Conservation (phyloP, 192 early-diverging fungal genomes). For the Mortierella hygrophila region DNA sequence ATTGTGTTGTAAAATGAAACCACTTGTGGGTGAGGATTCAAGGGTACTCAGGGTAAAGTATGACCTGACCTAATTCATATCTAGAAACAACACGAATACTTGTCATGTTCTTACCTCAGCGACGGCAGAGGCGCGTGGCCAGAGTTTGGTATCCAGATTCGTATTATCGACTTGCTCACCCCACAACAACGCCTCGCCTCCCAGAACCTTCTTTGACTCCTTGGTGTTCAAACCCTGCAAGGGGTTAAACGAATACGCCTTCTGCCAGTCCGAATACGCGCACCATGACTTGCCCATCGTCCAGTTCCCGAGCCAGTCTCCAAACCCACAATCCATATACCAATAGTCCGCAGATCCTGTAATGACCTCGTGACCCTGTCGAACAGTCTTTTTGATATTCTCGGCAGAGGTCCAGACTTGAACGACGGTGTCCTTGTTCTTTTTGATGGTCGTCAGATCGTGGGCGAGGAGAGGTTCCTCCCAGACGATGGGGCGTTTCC, state of each 20-base stretch:
- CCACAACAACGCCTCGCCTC: conserved; percentile 83
- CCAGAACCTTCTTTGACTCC: conserved; percentile 71
- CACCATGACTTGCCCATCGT: conserved; percentile 58
- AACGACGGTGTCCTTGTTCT: conserved; percentile 72
- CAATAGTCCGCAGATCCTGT: conserved; percentile 73
- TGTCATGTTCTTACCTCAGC: conserved; percentile 64
- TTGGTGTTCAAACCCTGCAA: conserved; percentile 62
- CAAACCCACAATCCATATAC: conserved; percentile 87
- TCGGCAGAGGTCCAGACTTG: conserved; percentile 78
- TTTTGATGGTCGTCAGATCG: conserved; percentile 55
- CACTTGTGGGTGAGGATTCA: neutral
- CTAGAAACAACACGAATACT: neutral
- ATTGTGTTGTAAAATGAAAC: neutral
- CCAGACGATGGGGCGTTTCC: conserved; percentile 80
- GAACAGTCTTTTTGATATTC: conserved; percentile 69
- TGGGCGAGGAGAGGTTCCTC: conserved; percentile 78
- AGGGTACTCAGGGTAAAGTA: neutral
- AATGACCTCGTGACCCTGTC: conserved; percentile 76
- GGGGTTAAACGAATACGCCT: conserved; percentile 79
- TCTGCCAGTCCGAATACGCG: conserved; percentile 83
- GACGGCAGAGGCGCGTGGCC: conserved; percentile 79
- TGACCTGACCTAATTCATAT: neutral
- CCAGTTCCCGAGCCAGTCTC: conserved; percentile 71
- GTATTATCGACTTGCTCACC: conserved; percentile 76
- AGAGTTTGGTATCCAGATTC: conserved; percentile 75